These are phyloP conservation scores for Saccharomycopsis amapae DNA, from an alignment of 805 yeast genomes.

Conservation along the genomic window DNA sequence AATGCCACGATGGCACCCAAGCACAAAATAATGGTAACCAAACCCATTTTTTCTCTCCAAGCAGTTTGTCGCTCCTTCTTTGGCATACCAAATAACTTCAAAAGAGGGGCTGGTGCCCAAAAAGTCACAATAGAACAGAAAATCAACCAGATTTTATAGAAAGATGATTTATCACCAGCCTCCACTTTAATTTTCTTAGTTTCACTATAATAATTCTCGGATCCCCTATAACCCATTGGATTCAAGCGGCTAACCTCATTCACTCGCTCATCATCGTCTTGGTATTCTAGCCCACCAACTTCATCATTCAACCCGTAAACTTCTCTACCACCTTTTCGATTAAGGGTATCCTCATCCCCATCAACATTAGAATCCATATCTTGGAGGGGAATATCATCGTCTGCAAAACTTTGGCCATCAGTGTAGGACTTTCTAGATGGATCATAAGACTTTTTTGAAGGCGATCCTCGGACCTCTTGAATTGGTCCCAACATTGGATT, in stretches of 20 bases:
- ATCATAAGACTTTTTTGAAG: slow-evolving; percentile 18
- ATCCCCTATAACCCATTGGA: slow-evolving; percentile 11
- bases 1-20: slow-evolving; percentile 77
- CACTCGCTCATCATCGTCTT: slow-evolving; percentile 1
- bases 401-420: slow-evolving; percentile 9
- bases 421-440: slow-evolving; percentile 11
- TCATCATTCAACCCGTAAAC: slow-evolving; percentile 60
- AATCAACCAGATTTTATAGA: slow-evolving; percentile 57
- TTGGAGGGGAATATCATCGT: slow-evolving; percentile 2
- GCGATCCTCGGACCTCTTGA: slow-evolving; percentile 20
- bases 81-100: slow-evolving; percentile 67
- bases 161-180: slow-evolving; percentile 6
- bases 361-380: not conserved
- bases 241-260: slow-evolving; percentile 16
- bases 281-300: slow-evolving; percentile 24
- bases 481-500: slow-evolving; percentile 52
- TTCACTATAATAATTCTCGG: slow-evolving; percentile 17
- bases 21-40: slow-evolving; percentile 64
- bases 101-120: slow-evolving; percentile 82
- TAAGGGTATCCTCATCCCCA: not conserved
- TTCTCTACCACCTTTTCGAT: slow-evolving; percentile 33
- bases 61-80: slow-evolving; percentile 83
- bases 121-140: slow-evolving; percentile 79
- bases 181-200: slow-evolving; percentile 19
- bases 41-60: slow-evolving; percentile 93